Evolutionary conservation across 306 rosid species (phyloP).

Genomic region (Dalbergia cultrata): DNA sequence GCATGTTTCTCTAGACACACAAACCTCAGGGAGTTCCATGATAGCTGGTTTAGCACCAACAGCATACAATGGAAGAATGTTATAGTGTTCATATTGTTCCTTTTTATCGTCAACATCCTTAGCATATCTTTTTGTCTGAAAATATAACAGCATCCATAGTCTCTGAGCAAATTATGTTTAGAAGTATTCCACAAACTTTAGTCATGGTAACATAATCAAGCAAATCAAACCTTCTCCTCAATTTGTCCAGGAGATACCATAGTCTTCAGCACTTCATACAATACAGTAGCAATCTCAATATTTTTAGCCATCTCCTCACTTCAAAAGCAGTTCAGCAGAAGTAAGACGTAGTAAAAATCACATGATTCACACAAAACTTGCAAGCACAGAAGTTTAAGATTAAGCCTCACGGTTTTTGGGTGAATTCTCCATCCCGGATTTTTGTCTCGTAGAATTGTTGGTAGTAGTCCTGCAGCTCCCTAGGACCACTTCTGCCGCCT

Average conservation of each 20-base stretch:
- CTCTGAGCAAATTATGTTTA: background rate
- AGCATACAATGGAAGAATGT: slow-evolving; percentile 90
- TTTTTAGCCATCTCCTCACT: slow-evolving; percentile 95
- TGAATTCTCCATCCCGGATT: slow-evolving; percentile 72
- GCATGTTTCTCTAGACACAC: slow-evolving; percentile 40
- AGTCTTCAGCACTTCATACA: slow-evolving; percentile 80
- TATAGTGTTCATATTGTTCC: slow-evolving; percentile 75
- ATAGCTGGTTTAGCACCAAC: slow-evolving; percentile 85
- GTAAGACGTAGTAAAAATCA: slow-evolving; percentile 20
- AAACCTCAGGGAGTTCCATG: slow-evolving; percentile 95
- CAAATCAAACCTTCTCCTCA: slow-evolving; percentile 65
- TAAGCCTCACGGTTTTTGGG: slow-evolving; percentile 80
- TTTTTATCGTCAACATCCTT: slow-evolving; percentile 70
- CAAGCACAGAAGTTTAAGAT: slow-evolving; percentile 44
- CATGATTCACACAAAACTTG: slow-evolving; percentile 34
- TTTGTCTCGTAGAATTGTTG: slow-evolving; percentile 66
- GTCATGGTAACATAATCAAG: slow-evolving; percentile 35
- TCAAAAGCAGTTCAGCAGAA: slow-evolving; percentile 48
- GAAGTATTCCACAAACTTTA: slow-evolving; percentile 36
- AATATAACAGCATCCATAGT: slow-evolving; percentile 47
- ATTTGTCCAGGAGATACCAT: slow-evolving; percentile 55
- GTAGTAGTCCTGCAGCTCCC: slow-evolving; percentile 68
- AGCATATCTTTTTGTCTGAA: slow-evolving; percentile 75
- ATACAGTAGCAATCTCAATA: slow-evolving; percentile 80
- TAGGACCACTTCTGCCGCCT: slow-evolving; percentile 55